Percentiles rank a stretch among this genome's conserved stretches.
Conservation (phyloP, 1,284 basidiomycete genomes). For the Mrakiaceae sp. region DNA sequence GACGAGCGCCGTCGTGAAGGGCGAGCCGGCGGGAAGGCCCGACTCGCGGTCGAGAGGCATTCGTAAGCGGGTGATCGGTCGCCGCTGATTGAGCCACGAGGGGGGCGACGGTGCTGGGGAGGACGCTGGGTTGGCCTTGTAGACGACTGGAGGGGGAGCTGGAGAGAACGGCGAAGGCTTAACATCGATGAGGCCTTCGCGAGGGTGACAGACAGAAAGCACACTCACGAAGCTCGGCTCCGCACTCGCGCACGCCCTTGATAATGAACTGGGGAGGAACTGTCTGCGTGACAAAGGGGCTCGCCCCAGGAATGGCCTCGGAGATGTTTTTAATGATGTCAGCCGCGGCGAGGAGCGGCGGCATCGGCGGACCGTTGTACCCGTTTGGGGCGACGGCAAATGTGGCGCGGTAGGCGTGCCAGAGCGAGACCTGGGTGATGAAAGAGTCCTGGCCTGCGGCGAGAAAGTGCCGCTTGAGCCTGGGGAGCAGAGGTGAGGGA, state of each 20-base stretch:
- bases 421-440: conserved; percentile 33
- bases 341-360: conserved; percentile 29
- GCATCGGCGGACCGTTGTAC: conserved; percentile 20
- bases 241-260: conserved; percentile 3
- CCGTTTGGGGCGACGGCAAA: conserved; percentile 20
- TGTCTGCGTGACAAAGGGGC: conserved; percentile 25
- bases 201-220: not conserved
- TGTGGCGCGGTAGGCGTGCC: conserved; percentile 33
- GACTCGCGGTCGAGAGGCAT: not conserved
- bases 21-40: conserved; percentile 25
- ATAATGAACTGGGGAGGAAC: not conserved
- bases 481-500: conserved; percentile 15
- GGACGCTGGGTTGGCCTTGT: not conserved
- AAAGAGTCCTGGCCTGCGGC: conserved; percentile 19
- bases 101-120: not conserved
- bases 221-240: not conserved
- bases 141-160: not conserved
- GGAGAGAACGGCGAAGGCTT: not conserved
- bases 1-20: conserved; percentile 30
- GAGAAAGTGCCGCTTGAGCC: conserved; percentile 35
- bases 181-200: not conserved
- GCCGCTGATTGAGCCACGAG: not conserved
- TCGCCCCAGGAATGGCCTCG: conserved; percentile 30
- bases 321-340: conserved; percentile 35
- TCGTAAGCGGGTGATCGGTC: not conserved